Evolutionary conservation across 2,329 filamentous ascomycete species (phyloP).

Genomic region (Fonsecaea pedrosoi): DNA sequence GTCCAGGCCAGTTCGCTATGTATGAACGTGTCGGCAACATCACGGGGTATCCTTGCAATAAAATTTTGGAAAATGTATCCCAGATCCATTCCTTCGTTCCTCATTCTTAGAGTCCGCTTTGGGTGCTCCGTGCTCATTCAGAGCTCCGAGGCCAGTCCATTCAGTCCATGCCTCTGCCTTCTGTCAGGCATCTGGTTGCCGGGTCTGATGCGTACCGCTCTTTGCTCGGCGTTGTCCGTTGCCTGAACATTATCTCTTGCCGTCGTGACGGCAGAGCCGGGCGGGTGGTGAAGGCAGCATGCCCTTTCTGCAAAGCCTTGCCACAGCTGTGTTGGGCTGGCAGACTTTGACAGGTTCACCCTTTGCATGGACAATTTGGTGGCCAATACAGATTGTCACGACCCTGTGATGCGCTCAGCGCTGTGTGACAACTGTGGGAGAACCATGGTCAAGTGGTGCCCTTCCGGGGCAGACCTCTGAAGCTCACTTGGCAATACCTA

Average conservation of each 20-base stretch:
- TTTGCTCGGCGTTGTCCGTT: neutral
- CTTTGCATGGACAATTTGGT: neutral
- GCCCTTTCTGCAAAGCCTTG: neutral
- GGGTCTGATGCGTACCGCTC: neutral
- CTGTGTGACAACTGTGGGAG: neutral
- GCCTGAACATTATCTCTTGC: neutral
- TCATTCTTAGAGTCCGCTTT: neutral
- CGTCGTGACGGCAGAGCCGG: neutral
- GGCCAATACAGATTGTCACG: neutral
- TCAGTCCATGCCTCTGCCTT: neutral
- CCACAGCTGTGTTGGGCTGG: neutral
- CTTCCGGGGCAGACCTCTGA: neutral
- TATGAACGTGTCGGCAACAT: slow-evolving; percentile 1
- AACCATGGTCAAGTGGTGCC: neutral
- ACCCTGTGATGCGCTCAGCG: neutral
- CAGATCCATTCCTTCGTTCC: slow-evolving; percentile 5
- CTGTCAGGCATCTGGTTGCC: neutral
- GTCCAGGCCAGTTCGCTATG: neutral
- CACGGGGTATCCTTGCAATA: slow-evolving; percentile 13
- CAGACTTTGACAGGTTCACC: neutral
- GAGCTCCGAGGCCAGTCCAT: neutral
- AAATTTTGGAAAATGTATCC: neutral
- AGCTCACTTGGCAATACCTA: slow-evolving; percentile 23
- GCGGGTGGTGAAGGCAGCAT: neutral
- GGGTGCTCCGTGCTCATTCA: neutral